Conservation (phyloP, 352 stramenopile species). For the Globisporangium apiculatum region DNA sequence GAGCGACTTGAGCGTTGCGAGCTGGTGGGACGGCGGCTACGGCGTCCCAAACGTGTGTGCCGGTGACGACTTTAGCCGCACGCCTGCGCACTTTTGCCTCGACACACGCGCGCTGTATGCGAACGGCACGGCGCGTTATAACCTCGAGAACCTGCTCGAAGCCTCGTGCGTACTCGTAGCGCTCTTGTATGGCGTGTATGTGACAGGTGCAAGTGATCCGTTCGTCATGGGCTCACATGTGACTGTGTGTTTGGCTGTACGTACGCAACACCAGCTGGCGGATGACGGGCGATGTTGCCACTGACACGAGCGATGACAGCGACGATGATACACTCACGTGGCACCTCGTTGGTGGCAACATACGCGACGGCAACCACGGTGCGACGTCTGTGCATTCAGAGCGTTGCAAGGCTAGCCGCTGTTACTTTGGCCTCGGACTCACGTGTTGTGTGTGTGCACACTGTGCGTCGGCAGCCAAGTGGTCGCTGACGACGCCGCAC, state of each 20-base stretch:
- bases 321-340: constrained; percentile 33
- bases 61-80: constrained; percentile 41
- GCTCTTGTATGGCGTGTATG: too few species aligned
- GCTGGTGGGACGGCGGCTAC: constrained; percentile 71
- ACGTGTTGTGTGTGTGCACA: not conserved
- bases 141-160: constrained; percentile 74
- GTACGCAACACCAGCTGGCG: constrained; percentile 9
- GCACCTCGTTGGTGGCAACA: constrained; percentile 51
- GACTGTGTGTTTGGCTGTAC: not conserved
- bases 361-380: constrained; percentile 59
- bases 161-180: constrained; percentile 23
- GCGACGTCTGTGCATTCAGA: not conserved
- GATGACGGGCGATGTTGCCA: not conserved
- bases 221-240: not conserved
- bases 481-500: constrained; percentile 53
- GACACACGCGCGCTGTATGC: constrained; percentile 22
- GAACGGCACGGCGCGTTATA: constrained; percentile 54
- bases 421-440: not conserved
- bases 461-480: constrained; percentile 36
- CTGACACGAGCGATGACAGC: constrained; percentile 11
- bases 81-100: constrained; percentile 51
- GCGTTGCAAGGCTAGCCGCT: not conserved
- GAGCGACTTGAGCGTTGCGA: constrained; percentile 68
- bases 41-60: constrained; percentile 72
- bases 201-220: too few species aligned